These are phyloP conservation scores for Terfezia boudieri DNA, from an alignment of 495 filamentous ascomycete species.

Conservation along the genomic window DNA sequence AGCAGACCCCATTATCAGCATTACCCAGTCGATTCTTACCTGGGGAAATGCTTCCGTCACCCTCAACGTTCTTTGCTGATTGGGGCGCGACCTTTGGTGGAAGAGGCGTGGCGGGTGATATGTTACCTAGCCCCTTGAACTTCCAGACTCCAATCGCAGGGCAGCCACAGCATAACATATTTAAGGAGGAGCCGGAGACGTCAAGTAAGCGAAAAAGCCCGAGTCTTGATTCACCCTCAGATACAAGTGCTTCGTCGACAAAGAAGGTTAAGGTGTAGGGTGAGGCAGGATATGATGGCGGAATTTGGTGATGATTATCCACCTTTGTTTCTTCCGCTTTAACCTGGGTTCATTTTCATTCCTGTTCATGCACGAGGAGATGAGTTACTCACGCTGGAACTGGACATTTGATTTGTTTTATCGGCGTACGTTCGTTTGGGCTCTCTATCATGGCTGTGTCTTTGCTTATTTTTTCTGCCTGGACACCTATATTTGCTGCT, in stretches of 20 bases:
- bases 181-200: conserved; percentile 22
- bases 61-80: conserved; percentile 76
- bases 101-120: conserved; percentile 42
- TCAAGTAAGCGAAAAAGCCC: conserved; percentile 21
- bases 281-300: not conserved
- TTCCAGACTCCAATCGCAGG: conserved; percentile 70
- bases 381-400: too few relatives aligned
- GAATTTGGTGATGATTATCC: not conserved
- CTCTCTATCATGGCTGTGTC: too few relatives aligned
- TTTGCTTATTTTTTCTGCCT: too few relatives aligned
- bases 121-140: conserved; percentile 73
- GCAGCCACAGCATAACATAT: conserved; percentile 22
- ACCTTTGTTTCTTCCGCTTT: not conserved
- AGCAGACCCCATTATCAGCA: conserved; percentile 93
- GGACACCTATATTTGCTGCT: not conserved
- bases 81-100: conserved; percentile 48
- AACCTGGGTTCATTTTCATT: too few relatives aligned
- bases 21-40: conserved; percentile 77
- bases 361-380: too few relatives aligned
- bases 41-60: conserved; percentile 63
- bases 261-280: not conserved
- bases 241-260: not conserved
- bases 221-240: not conserved
- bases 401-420: too few relatives aligned
- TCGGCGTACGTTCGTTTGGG: too few relatives aligned